Base-by-base conservation (phyloP, 139 green algal species). In the Tetraselmis chui region DNA sequence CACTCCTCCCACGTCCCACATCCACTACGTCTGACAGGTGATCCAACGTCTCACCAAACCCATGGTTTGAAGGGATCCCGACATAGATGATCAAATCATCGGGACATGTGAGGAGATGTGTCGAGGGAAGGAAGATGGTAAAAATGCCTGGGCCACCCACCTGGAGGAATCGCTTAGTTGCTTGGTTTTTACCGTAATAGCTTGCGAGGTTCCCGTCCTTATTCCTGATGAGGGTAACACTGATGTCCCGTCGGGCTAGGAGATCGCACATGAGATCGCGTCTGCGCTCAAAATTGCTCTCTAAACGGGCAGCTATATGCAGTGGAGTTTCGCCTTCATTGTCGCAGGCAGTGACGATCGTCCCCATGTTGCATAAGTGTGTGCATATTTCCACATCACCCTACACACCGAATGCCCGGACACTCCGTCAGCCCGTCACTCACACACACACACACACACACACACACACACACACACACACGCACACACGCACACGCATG, bases 251-350 rank as follows among this genome's bases (percentile, higher is more conserved):
- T 22, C 29, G 29, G 1, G 74, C 30, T 2, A 28, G 79, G 75
- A 74, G 29, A 1, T 80, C 76, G 30, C 24, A 30, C 76, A 80
- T 25, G 5, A 11, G 2, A 1, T 26, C 25, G 76, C 29, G 76
- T 30, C 1, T 80, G 29, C n/a, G 25, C 2, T 28, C n/a, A n/a
- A n/a, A n/a, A n/a, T n/a, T n/a, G n/a, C n/a, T 25, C 1, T 76
- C 45, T 18, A 67, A n/a, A 23, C 31, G 1, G 32, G 31, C 32
- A 1, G 84, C 76, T 75, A 59, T 77, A 26, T 88, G 85, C 85
- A 88, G 31, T 29, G 75, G 32, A 5, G 58, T 86, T 77, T 86
- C 84, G 28, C 85, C 81, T 1, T 28, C 23, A 26, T 29, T 59
- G 67, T 88, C 78, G 0, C 22, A 24, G 0, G 59, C 81, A 25